phyloP scores from a whole-genome alignment of 2,329 filamentous ascomycete genomes.

The Fusarium sp. region DNA sequence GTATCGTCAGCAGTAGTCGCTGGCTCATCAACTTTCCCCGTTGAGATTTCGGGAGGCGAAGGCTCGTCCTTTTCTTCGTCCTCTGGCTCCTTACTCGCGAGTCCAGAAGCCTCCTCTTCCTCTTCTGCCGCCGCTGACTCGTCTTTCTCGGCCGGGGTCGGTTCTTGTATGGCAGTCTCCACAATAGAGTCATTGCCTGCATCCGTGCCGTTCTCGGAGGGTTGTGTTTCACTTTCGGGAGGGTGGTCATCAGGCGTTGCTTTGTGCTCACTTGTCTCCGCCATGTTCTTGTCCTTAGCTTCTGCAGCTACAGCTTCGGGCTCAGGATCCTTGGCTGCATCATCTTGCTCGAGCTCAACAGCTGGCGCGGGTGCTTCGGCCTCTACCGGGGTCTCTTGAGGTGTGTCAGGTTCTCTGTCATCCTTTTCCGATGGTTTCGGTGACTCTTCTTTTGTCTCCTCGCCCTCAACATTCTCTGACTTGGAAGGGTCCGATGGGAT shows the following conservation, averaged over 20 bases:
- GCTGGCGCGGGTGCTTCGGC: not conserved
- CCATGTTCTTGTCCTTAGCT: not conserved
- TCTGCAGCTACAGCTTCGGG: conserved; percentile 5
- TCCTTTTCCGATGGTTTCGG: conserved; percentile 2
- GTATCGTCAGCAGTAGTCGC: conserved; percentile 5
- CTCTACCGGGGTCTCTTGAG: conserved; percentile 12
- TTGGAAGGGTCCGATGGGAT: not conserved
- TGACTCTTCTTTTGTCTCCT: conserved; percentile 4
- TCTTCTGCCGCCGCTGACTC: not conserved
- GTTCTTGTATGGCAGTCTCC: conserved; percentile 1
- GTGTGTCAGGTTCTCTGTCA: conserved; percentile 1
- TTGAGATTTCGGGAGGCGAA: not conserved
- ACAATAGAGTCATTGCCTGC: not conserved
- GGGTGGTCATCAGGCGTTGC: not conserved
- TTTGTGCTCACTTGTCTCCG: not conserved
- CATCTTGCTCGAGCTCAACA: conserved; percentile 6
- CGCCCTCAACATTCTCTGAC: not conserved
- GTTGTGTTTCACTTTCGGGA: conserved; percentile 5
- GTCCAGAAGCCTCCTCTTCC: not conserved
- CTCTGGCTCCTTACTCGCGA: not conserved
- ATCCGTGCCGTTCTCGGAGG: not conserved
- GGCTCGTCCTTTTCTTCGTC: conserved; percentile 11
- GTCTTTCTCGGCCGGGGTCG: not conserved
- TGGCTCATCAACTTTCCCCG: not conserved
- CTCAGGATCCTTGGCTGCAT: not conserved